Evolutionary conservation across 2,329 filamentous ascomycete species (phyloP).

Genomic region (Chaetomium sp.): DNA sequence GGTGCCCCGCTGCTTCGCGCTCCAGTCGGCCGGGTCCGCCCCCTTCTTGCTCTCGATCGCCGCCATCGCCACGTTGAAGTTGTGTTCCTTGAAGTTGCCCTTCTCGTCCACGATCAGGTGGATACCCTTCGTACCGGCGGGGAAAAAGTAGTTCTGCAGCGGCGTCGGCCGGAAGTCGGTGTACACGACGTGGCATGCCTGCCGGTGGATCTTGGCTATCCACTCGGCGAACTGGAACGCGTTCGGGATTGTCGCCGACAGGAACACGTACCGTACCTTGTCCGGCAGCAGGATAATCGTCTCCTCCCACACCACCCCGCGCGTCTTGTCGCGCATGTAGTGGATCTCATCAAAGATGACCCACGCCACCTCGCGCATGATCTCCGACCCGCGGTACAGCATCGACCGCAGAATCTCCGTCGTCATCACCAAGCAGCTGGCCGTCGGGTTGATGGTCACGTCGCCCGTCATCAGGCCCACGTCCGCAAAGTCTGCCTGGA

Average conservation of each 20-base stretch:
- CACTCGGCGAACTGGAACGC: slow-evolving; percentile 99
- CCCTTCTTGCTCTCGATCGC: slow-evolving; percentile 83
- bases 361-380: slow-evolving; percentile 99
- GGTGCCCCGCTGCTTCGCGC: slow-evolving; percentile 75
- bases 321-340: slow-evolving; percentile 89
- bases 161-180: slow-evolving; percentile 97
- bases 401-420: slow-evolving; percentile 98
- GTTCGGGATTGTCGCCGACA: slow-evolving; percentile 97
- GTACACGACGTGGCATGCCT: slow-evolving; percentile 98
- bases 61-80: slow-evolving; percentile 94
- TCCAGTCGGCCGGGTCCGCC: slow-evolving; percentile 70
- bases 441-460: slow-evolving; percentile 98
- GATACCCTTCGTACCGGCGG: slow-evolving; percentile 84
- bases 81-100: slow-evolving; percentile 90
- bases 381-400: slow-evolving; percentile 96
- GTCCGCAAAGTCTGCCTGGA: slow-evolving; percentile 90
- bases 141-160: slow-evolving; percentile 96
- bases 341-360: slow-evolving; percentile 98
- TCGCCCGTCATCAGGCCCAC: slow-evolving; percentile 98
- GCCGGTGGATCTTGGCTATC: slow-evolving; percentile 96
- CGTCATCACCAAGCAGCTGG: slow-evolving; percentile 97
- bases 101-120: slow-evolving; percentile 95
- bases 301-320: slow-evolving; percentile 98
- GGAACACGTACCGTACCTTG: slow-evolving; percentile 97
- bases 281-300: slow-evolving; percentile 96